Evolutionary conservation across 2,329 filamentous ascomycete species (phyloP), one percentile per base, ranked within the genome.

Genomic region (Fusarium torreyae): DNA sequence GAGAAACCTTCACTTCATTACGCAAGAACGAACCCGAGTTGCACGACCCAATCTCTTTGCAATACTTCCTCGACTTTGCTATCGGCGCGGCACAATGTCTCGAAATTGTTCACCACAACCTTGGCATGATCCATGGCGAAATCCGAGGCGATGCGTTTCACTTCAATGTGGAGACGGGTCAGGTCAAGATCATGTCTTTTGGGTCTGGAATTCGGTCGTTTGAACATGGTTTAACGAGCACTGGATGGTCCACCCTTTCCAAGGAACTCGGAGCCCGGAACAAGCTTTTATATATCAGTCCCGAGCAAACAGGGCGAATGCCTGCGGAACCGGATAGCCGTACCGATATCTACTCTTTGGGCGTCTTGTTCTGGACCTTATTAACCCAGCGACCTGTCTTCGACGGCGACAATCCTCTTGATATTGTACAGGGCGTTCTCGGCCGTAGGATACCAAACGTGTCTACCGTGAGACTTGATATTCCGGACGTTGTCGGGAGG

Each of bases 231-330:
- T 84, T 98, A 50, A 90, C 88, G 9, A 95, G 93, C 74, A 91
- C 92, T 20, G 94, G 94, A 34, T 98, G 95, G 95, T 92, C 91
- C 13, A 87, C 88, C 1, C 81, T 98, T 11, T 95, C 93, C 14
- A 91, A 92, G 63, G 93, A 98, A 77, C 81, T 94, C 9, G 94
- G 94, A 3, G 93, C 94, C 40, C 94, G 94, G 80, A 91, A 94
- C 76, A 97, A 97, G 79, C 84, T 98, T 20, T 89, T 94, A 52
- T 98, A 94, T 76, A 97, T 98, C 76, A 95, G 94, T 46, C 94
- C 95, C 0, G 95, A 98, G 77, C 95, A 98, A 82, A 98, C 95
- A 4, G 95, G 95, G 15, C 90, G 95, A 20, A 92, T 98, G 87
- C 93, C 94, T 4, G 94, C 93, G 5, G 94, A 98, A 78, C 95